Evolutionary conservation across 805 yeast species (phyloP).

Genomic region (Debaryomyces castellii): DNA sequence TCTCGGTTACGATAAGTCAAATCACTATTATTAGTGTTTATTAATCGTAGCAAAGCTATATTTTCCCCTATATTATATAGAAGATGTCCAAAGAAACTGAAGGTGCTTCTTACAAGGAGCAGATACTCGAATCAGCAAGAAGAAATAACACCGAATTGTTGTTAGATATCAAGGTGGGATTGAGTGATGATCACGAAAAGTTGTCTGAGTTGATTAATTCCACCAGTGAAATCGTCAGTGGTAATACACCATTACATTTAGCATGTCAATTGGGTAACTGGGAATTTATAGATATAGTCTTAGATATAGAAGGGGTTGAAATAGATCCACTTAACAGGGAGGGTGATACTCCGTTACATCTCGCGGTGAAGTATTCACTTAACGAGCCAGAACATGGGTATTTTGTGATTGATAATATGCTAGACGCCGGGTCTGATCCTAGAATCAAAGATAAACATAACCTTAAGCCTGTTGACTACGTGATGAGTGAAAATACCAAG

Average conservation of each 20-base stretch:
- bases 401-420: slow-evolving; percentile 71
- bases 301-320: slow-evolving; percentile 89
- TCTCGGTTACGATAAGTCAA: slow-evolving; percentile 1
- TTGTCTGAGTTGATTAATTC: slow-evolving; percentile 58
- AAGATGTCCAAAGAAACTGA: slow-evolving; percentile 6
- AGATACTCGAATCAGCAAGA: slow-evolving; percentile 82
- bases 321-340: slow-evolving; percentile 78
- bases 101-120: slow-evolving; percentile 77
- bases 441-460: slow-evolving; percentile 46
- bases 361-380: slow-evolving; percentile 72
- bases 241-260: slow-evolving; percentile 78
- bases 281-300: slow-evolving; percentile 77
- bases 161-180: slow-evolving; percentile 49
- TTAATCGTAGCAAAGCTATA: background rate
- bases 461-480: slow-evolving; percentile 74
- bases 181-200: slow-evolving; percentile 37
- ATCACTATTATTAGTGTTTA: no score
- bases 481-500: slow-evolving; percentile 51
- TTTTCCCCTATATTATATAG: background rate
- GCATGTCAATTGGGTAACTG: slow-evolving; percentile 80
- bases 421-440: slow-evolving; percentile 92
- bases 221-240: slow-evolving; percentile 66
- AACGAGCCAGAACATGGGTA: slow-evolving; percentile 85
- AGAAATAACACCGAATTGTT: slow-evolving; percentile 82
- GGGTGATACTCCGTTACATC: slow-evolving; percentile 88